phyloP scores from a whole-genome alignment of 371 early-diverging fungal species.

The Mortierella polycephala region DNA sequence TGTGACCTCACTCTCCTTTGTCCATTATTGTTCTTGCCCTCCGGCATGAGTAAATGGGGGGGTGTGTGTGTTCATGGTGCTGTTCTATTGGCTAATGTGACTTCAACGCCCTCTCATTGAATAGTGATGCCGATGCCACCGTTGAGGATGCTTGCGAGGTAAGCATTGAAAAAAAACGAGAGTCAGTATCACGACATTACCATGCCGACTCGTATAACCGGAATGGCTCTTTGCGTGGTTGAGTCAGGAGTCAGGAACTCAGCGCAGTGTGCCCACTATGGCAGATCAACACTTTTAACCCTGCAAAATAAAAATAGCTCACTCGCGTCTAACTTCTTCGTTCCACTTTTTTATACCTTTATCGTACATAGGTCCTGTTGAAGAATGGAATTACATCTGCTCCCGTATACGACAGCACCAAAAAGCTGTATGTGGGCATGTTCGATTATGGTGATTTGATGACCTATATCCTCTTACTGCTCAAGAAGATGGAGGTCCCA shows the following conservation, averaged over 20 bases:
- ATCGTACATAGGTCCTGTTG: conserved; percentile 19
- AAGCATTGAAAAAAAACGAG: conserved; percentile 1
- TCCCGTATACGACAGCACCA: conserved; percentile 73
- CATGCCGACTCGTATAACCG: background rate
- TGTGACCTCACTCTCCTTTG: background rate
- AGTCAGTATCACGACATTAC: background rate
- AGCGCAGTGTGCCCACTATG: background rate
- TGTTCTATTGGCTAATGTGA: background rate
- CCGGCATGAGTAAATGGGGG: background rate
- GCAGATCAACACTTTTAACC: too few relatives aligned
- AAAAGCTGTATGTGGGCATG: conserved; percentile 78
- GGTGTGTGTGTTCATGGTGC: background rate
- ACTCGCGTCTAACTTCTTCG: too few relatives aligned
- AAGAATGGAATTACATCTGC: conserved; percentile 58
- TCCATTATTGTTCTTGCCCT: background rate
- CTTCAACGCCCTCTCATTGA: background rate
- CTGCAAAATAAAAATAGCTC: background rate
- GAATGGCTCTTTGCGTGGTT: too few relatives aligned
- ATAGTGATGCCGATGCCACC: conserved; percentile 50
- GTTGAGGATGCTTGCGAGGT: conserved; percentile 57
- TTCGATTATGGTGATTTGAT: conserved; percentile 88
- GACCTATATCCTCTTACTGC: conserved; percentile 64
- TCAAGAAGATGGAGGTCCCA: conserved; percentile 55
- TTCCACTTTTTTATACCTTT: background rate
- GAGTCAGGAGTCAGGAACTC: too few relatives aligned